These are phyloP conservation scores for Piloderma croceum DNA, from an alignment of 768 basidiomycete species.

Conservation along the genomic window DNA sequence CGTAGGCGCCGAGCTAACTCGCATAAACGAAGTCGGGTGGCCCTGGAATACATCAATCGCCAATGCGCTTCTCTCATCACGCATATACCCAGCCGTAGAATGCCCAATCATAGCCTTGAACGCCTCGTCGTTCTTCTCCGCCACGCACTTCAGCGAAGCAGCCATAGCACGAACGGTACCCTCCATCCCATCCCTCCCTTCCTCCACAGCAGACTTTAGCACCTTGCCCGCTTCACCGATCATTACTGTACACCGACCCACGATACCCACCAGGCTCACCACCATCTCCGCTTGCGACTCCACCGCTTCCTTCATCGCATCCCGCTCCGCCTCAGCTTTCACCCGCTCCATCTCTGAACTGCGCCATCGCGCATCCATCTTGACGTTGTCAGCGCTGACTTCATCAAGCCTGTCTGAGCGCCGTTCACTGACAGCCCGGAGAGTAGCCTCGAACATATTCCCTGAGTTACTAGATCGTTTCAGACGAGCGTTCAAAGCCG, in stretches of 20 bases:
- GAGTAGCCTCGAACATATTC: slow-evolving; percentile 80
- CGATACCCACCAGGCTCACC: slow-evolving; percentile 71
- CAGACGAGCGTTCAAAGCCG: slow-evolving; percentile 51
- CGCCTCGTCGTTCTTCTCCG: slow-evolving; percentile 63
- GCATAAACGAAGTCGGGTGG: slow-evolving; percentile 43
- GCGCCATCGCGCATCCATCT: slow-evolving; percentile 58
- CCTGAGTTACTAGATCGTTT: slow-evolving; percentile 68
- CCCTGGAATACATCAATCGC: slow-evolving; percentile 50
- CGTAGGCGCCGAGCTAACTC: slow-evolving; percentile 10
- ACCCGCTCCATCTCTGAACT: slow-evolving; percentile 67
- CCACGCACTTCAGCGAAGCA: slow-evolving; percentile 45
- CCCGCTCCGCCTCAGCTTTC: slow-evolving; percentile 60
- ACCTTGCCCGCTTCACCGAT: slow-evolving; percentile 52
- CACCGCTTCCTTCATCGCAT: slow-evolving; percentile 57
- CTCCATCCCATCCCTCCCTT: slow-evolving; percentile 31
- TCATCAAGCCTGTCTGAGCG: slow-evolving; percentile 77
- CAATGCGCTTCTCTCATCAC: slow-evolving; percentile 31
- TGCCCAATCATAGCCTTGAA: slow-evolving; percentile 66
- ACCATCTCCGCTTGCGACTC: slow-evolving; percentile 60
- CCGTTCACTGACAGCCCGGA: slow-evolving; percentile 77
- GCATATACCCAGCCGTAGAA: slow-evolving; percentile 55
- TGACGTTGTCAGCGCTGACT: slow-evolving; percentile 59
- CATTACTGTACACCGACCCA: slow-evolving; percentile 72
- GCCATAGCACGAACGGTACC: slow-evolving; percentile 44
- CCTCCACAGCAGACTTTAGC: slow-evolving; percentile 35